Conservation (phyloP, 2,329 filamentous ascomycete genomes). For the Xylariales sp. region DNA sequence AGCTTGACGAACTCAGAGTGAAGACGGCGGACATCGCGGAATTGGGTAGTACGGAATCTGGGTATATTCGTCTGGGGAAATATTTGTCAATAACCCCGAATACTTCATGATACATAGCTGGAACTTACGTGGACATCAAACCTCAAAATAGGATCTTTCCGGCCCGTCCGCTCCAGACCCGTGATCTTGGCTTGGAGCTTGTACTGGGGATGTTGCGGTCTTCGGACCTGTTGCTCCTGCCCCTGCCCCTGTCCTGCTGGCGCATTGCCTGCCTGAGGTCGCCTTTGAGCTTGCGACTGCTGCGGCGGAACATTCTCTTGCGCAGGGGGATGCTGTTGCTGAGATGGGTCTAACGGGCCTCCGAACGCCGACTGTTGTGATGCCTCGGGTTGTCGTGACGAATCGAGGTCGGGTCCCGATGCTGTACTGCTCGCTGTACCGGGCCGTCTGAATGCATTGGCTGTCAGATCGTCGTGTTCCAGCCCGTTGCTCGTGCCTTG, state of each 20-base stretch:
- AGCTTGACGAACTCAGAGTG: conserved; percentile 96
- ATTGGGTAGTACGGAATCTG: conserved; percentile 95
- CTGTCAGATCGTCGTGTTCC: conserved; percentile 30
- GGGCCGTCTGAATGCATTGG: conserved; percentile 39
- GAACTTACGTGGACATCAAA: conserved; percentile 90
- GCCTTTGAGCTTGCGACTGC: conserved; percentile 19
- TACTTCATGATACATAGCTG: not conserved
- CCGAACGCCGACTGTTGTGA: conserved; percentile 24
- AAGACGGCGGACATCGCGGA: conserved; percentile 90
- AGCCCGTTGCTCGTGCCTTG: conserved; percentile 40
- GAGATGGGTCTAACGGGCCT: conserved; percentile 9
- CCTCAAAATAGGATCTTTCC: conserved; percentile 90
- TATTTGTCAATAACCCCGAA: conserved; percentile 17
- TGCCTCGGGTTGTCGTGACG: conserved; percentile 26
- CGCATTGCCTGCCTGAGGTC: conserved; percentile 15
- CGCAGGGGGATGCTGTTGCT: conserved; percentile 12
- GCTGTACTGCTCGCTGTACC: conserved; percentile 42
- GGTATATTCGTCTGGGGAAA: conserved; percentile 84
- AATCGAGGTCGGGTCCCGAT: conserved; percentile 34
- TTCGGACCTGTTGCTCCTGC: conserved; percentile 49
- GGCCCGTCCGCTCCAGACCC: conserved; percentile 83
- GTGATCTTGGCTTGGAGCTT: conserved; percentile 94
- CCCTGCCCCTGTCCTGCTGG: conserved; percentile 9
- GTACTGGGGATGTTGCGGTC: conserved; percentile 61
- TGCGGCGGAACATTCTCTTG: conserved; percentile 16